Conservation (phyloP, 192 early-diverging fungal species). For the Podila horticola region DNA sequence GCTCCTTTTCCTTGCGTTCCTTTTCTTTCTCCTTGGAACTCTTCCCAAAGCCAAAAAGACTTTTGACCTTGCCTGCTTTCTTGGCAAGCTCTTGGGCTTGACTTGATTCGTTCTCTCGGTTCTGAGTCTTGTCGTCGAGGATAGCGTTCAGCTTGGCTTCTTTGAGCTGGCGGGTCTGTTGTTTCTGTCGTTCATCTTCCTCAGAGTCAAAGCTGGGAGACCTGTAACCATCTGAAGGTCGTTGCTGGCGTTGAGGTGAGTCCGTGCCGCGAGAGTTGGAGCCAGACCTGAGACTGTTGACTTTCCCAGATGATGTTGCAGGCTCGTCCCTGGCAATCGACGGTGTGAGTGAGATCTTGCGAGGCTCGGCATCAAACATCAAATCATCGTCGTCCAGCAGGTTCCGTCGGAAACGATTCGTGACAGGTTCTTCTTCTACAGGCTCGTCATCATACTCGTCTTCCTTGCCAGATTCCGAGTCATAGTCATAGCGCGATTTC, state of each 20-base stretch:
- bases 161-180: constrained; percentile 11
- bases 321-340: constrained; percentile 56
- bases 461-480: constrained; percentile 54
- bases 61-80: constrained; percentile 49
- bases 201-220: constrained; percentile 5
- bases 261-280: background rate
- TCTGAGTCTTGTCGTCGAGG: constrained; percentile 10
- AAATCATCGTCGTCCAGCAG: constrained; percentile 44
- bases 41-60: constrained; percentile 45
- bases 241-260: background rate
- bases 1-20: constrained; percentile 45
- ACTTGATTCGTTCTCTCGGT: constrained; percentile 6
- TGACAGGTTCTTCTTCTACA: constrained; percentile 29
- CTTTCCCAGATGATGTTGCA: constrained; percentile 2
- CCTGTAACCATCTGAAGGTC: background rate
- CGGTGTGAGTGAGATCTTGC: constrained; percentile 63
- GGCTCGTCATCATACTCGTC: constrained; percentile 47
- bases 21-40: constrained; percentile 51
- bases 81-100: constrained; percentile 10
- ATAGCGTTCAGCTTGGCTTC: constrained; percentile 35
- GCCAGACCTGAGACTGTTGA: background rate
- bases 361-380: constrained; percentile 51
- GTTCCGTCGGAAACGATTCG: constrained; percentile 24
- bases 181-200: constrained; percentile 18
- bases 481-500: constrained; percentile 54